These are phyloP conservation scores for Stephania cephalantha DNA, from an alignment of 164 flowering plant species.

Conservation along the genomic window DNA sequence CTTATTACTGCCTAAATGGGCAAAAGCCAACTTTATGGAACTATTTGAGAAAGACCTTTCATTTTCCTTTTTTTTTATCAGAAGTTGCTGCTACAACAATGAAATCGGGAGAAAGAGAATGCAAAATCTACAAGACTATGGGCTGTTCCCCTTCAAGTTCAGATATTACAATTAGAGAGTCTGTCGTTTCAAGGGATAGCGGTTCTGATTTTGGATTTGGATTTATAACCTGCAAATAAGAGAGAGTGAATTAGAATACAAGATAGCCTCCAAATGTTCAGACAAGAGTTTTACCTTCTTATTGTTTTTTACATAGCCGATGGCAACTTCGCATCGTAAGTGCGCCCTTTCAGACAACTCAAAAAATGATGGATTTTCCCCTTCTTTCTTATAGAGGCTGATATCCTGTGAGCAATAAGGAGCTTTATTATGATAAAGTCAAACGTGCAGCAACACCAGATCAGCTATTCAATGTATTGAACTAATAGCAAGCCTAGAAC, in stretches of 20 bases:
- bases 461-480: neutral
- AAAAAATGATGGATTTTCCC: constrained; percentile 75
- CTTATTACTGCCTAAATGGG: too few relatives aligned
- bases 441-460: neutral
- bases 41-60: too few relatives aligned
- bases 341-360: constrained; percentile 85
- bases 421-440: neutral
- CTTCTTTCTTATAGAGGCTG: constrained; percentile 70
- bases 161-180: constrained; percentile 82
- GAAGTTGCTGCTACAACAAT: constrained; percentile 1
- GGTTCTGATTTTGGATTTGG: constrained; percentile 74
- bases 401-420: constrained; percentile 47
- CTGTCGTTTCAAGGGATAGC: constrained; percentile 54
- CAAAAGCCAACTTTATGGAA: too few relatives aligned
- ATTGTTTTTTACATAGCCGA: constrained; percentile 79
- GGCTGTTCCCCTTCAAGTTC: constrained; percentile 87
- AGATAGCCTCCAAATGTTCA: neutral
- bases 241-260: constrained; percentile 1
- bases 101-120: neutral
- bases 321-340: constrained; percentile 82
- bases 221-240: constrained; percentile 68
- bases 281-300: constrained; percentile 44
- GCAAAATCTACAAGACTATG: constrained; percentile 21
- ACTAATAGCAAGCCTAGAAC: too few relatives aligned
- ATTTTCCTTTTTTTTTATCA: neutral